Conservation (phyloP, 306 rosid species). For the Dicorynia guianensis region DNA sequence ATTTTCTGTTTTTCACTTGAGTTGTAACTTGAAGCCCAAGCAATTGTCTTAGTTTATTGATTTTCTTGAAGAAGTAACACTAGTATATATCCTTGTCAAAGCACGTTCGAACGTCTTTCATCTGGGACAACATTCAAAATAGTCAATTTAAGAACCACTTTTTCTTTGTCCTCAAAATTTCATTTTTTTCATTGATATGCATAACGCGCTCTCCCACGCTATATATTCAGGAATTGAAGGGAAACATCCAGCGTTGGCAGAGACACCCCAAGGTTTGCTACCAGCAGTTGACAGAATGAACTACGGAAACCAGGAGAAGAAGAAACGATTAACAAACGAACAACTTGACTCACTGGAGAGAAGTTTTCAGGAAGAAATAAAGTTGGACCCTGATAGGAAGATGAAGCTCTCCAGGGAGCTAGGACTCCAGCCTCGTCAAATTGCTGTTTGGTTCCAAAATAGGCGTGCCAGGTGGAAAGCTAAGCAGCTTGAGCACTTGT, state of each 20-base stretch:
- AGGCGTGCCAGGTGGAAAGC: slow-evolving; percentile 92
- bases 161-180: not conserved
- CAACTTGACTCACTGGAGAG: slow-evolving; percentile 83
- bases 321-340: slow-evolving; percentile 70
- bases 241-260: slow-evolving; percentile 57
- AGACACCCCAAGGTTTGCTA: slow-evolving; percentile 40
- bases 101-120: not conserved
- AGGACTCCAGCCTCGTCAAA: slow-evolving; percentile 93
- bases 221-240: slow-evolving; percentile 61
- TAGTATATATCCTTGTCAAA: not conserved
- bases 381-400: slow-evolving; percentile 89
- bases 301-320: slow-evolving; percentile 57
- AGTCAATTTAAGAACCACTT: not conserved
- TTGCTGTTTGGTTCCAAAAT: slow-evolving; percentile 97
- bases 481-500: slow-evolving; percentile 83
- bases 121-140: not conserved
- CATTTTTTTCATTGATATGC: not conserved
- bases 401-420: slow-evolving; percentile 85
- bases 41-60: slow-evolving; percentile 20
- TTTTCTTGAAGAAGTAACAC: slow-evolving; percentile 17
- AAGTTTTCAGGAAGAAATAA: slow-evolving; percentile 85
- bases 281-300: slow-evolving; percentile 52
- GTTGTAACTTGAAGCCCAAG: slow-evolving; percentile 44
- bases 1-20: not conserved
- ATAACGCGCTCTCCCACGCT: not conserved